Evolutionary conservation across 192 early-diverging fungal species (phyloP).

Genomic region (Rhizophagus prolifer): DNA sequence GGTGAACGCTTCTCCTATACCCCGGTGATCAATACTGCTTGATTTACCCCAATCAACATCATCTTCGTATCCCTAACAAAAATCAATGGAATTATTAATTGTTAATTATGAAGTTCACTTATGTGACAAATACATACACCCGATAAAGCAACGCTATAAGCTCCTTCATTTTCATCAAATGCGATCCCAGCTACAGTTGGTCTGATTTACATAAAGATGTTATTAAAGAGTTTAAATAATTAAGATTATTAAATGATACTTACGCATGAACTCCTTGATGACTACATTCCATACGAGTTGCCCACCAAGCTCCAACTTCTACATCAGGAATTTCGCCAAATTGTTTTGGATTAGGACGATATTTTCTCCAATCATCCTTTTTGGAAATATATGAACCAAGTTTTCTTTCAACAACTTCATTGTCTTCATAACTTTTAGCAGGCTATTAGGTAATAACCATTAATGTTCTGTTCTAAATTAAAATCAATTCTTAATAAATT

Average conservation of each 20-base stretch:
- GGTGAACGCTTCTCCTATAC: constrained; percentile 21
- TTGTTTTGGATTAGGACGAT: constrained; percentile 8
- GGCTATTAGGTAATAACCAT: not conserved
- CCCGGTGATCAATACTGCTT: too few relatives aligned
- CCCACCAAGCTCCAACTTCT: constrained; percentile 16
- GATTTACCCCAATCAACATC: constrained; percentile 25
- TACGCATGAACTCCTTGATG: constrained; percentile 21
- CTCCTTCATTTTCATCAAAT: constrained; percentile 8
- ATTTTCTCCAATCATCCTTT: constrained; percentile 8
- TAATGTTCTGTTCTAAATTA: too few relatives aligned
- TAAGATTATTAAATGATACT: not conserved
- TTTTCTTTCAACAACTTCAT: not conserved
- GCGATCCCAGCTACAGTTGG: constrained; percentile 19
- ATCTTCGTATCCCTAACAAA: constrained; percentile 26
- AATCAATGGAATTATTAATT: not conserved
- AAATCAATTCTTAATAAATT: not conserved
- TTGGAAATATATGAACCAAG: too few relatives aligned
- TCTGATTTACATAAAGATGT: not conserved
- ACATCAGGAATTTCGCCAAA: constrained; percentile 9
- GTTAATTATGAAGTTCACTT: not conserved
- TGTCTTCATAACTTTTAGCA: not conserved
- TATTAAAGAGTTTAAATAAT: not conserved
- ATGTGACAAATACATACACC: not conserved
- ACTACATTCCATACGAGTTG: constrained; percentile 13
- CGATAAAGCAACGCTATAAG: constrained; percentile 16